Evolutionary conservation across 139 green algal genomes (phyloP), one percentile per base, ranked within the genome.

Genomic region (Volvox africanus): DNA sequence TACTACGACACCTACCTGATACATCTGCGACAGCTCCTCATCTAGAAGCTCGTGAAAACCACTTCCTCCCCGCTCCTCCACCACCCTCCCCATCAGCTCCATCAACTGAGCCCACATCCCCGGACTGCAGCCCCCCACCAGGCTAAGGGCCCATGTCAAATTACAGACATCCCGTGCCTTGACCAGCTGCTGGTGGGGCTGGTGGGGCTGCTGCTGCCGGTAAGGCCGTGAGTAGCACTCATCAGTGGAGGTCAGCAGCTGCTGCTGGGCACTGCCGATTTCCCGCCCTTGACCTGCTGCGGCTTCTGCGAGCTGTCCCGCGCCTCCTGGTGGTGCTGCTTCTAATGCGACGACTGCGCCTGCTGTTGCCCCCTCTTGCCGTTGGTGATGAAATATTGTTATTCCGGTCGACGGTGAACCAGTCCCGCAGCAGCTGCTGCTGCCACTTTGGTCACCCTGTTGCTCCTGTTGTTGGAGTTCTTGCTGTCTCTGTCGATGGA

Each of bases 11-110:
- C 71, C 28, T 18, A 91, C 87, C 61, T 91, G 87, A 78, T 69
- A 91, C 20, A 94, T 86, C 92, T 96, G 94, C 18, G 93, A 94
- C 20, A 96, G 92, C 55, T 91, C 94, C 89, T 96, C 94, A 1
- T 90, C 86, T 2, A 88, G 89, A 73, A 95, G 88, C 32, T 94
- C 91, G 16, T 61, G 17, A 30, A 36, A 2, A 21, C 35, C 71
- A 32, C 26, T 18, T 18, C 71, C 89, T 80, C 82, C 78, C 19
- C 36, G 62, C 2, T 79, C 71, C 71, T 35, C 71, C 14, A 79
- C 2, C 24, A 35, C 71, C 20, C 21, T 18, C 37, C 81, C 65
- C 77, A 79, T 28, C 35, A 73, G 33, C 75, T 62, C 36, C 90
- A 94, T 85, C 26, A 93, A 55, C 17, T 28, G 44, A 22, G 50